Evolutionary conservation across 176 grass and related monocot species (phyloP), one percentile per base, ranked within the genome.

Genomic region (Aegilops umbellulata): DNA sequence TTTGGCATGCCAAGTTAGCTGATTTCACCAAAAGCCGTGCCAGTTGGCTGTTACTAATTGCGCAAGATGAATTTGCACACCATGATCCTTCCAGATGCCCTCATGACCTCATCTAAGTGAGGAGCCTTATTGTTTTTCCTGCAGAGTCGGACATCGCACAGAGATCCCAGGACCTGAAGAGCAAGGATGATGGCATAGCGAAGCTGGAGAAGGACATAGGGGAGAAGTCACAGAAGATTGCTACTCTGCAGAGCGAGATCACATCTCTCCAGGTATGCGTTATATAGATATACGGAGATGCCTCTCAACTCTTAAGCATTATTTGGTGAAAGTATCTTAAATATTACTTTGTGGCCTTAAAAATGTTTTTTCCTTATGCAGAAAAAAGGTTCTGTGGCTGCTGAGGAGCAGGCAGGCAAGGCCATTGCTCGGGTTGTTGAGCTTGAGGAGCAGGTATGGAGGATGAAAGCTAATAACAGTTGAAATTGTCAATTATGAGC

Each of bases 391-490:
- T 87, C 85, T 75, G 65, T 88, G 24, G 91, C 87, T 91, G 92
- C 83, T 6, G 86, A 95, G 77, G 91, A 99, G 76, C 85, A 84
- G 88, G 88, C 66, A 27, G 83, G 63, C 34, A 96, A 90, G 86
- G 92, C 84, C 79, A 75, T 90, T 85, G 88, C 90, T 60, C 68
- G 66, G 73, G 83, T 66, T 84, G 62, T 34, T 69, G 84, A 93
- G 76, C 92, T 94, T 86, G 88, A 96, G 87, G 79, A 99, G 32
- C 88, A 96, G 94, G 97, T 91, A 74, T 15, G 22, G n/a, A 81
- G 29, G 6, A 35, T 41, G 27, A 11, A 74, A 68, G 31, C 60
- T 82, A 34, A 27, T 11, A 62, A n/a, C 24, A 34, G 61, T 36
- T 71, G 25, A 16, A 88, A 66, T 2, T 57, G 0, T 6, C 20